Evolutionary conservation across 1,139 yeast genomes (phyloP), one percentile per base, ranked within the genome.

Genomic region (Hyphopichia pseudoburtonii): DNA sequence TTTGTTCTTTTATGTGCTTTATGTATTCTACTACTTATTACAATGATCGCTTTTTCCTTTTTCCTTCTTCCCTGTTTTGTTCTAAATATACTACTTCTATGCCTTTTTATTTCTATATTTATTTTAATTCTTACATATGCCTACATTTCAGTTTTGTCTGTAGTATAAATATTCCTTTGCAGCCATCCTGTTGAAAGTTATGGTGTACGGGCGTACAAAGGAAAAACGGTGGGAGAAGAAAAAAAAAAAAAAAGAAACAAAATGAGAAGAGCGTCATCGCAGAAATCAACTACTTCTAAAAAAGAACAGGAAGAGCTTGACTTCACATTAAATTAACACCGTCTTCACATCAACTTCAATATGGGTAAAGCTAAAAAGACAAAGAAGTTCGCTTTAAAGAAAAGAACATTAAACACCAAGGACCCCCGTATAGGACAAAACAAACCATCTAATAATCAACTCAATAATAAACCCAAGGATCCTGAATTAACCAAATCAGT

Each of bases 341-440:
- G 6, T 5, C 5, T 5, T 12, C 17, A 8, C 3, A 15, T 12
- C 28, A 26, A 26, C 27, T 33, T 24, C 33, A 48, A 25, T 37
- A 92, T 92, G 98, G 98, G 97, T 41, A 92, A 89, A 61, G 96
- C 96, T 30, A 63, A 85, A 70, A 92, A 90, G 70, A 92, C 97
- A 17, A 80, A 97, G 76, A 89, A 89, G 83, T 88, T 90, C 56
- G 96, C 95, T n/a, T 78, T 81, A 38, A 89, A 87, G 42, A 92
- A 92, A 64, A 79, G 96, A 43, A 79, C 89, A 32, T 66, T 89
- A 41, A 79, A 80, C 43, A 72, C 83, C 47, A 86, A 84, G 50
- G 96, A 88, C 48, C 77, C 80, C 24, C 71, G 92, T 47, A 61
- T 81, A 62, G 73, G 66, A 44, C 56, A 58, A 39, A 54, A 50